Evolutionary conservation across 208 protist species (phyloP), one percentile per base, ranked within the genome.

Genomic region (Crithidia fasciculata): DNA sequence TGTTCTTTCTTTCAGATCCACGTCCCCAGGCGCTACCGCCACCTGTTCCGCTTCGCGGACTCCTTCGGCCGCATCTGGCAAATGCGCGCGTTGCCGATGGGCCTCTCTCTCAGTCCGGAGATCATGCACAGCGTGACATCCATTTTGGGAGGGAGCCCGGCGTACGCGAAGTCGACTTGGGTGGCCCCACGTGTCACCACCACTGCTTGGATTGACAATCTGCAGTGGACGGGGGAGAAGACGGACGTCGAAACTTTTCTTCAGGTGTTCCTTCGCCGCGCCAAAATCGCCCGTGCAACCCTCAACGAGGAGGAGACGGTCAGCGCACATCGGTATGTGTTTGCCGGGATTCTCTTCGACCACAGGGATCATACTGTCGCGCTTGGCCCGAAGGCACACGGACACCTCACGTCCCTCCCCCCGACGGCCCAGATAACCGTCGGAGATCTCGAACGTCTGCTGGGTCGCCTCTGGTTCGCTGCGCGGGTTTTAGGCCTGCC

Each of bases 201-300:
- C 41, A 49, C n/a, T 12, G 60, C 70, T 15, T 68, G 70, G 52
- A 75, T 75, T 39, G 70, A 60, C 70, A 60, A 67, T 37, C 70
- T 68, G 52, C 70, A 62, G 44, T 62, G 70, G 70, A 68, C 60
- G 4, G 70, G 69, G 3, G 10, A n/a, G 15, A 15, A 36, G 36
- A 13, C 6, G 52, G 53, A 50, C 45, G 65, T 60, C 8, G 65
- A 45, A 5, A 37, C 16, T 15, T 57, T 60, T 13, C 54, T 70
- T 7, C n/a, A 15, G 15, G 19, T 18, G 8, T 45, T 70, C 54
- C 37, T 45, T 8, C 8, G 47, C 18, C n/a, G 65, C 10, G 65
- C 65, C 39, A n/a, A 39, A 5, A 40, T 10, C 6, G 69, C 69
- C 18, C 69, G 16, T 8, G 69, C 63, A 7, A 74, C 69, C 5